phyloP scores from a whole-genome alignment of 306 rosid species.

The Pachyrhizus erosus region DNA sequence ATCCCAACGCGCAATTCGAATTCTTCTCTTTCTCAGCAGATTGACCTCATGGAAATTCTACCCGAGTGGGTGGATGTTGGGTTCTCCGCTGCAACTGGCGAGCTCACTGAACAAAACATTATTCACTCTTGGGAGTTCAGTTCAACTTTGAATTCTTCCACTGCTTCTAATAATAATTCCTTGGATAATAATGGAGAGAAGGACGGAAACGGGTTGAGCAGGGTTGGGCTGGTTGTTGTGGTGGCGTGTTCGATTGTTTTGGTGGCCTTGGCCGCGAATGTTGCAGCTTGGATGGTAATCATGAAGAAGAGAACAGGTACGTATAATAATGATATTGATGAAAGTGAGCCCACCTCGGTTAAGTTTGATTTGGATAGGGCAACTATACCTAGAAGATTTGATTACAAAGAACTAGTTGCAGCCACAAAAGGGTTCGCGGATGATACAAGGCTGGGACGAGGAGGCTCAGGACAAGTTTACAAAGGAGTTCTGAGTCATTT shows the following conservation, averaged over 20 bases:
- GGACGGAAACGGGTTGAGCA: neutral
- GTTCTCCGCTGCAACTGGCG: conserved; percentile 47
- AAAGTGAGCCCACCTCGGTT: neutral
- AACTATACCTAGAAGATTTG: conserved; percentile 49
- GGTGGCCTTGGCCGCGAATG: neutral
- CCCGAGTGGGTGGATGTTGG: conserved; percentile 47
- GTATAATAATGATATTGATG: neutral
- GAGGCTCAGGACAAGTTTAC: conserved; percentile 61
- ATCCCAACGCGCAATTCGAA: neutral
- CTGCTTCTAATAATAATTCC: neutral
- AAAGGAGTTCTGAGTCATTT: conserved; percentile 37
- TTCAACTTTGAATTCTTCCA: conserved; percentile 38
- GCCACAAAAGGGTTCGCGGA: conserved; percentile 52
- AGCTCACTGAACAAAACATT: neutral
- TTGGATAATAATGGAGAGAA: neutral
- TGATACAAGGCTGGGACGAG: conserved; percentile 51
- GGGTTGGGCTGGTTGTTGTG: neutral
- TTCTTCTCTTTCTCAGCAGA: neutral
- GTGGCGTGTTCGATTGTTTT: conserved; percentile 11
- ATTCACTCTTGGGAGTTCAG: conserved; percentile 54
- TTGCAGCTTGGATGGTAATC: conserved; percentile 19
- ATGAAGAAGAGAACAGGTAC: conserved; percentile 30
- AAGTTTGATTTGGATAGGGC: conserved; percentile 44
- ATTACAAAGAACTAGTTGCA: conserved; percentile 46
- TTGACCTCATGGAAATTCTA: conserved; percentile 42